Percentiles rank a stretch among this genome's conserved stretches.
Evolutionary conservation across 2,329 filamentous ascomycete genomes (phyloP).

Genomic region (Escovopsis weberi): DNA sequence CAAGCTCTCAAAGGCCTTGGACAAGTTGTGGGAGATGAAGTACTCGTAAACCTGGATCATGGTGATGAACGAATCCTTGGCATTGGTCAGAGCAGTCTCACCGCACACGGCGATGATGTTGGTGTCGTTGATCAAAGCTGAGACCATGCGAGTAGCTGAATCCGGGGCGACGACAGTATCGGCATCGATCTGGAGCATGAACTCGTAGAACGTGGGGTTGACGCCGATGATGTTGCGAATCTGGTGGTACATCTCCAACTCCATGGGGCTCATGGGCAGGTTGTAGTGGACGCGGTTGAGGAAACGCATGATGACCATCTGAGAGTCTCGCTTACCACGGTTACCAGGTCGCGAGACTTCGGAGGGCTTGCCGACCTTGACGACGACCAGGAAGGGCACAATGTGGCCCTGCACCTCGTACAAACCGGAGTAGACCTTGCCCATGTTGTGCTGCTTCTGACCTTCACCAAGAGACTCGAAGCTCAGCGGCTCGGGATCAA

Average conservation of each 20-base stretch:
- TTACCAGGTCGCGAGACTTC: slow-evolving; percentile 92
- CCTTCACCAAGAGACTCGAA: slow-evolving; percentile 95
- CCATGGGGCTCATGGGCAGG: slow-evolving; percentile 84
- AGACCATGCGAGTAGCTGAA: slow-evolving; percentile 81
- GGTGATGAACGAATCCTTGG: slow-evolving; percentile 83
- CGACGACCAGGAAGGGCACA: slow-evolving; percentile 89
- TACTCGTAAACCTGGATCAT: slow-evolving; percentile 99
- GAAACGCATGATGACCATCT: slow-evolving; percentile 98
- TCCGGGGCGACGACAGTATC: slow-evolving; percentile 89
- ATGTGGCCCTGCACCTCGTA: slow-evolving; percentile 98
- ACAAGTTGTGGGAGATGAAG: slow-evolving; percentile 95
- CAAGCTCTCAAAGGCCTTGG: slow-evolving; percentile 92
- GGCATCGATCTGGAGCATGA: slow-evolving; percentile 89
- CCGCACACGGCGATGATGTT: slow-evolving; percentile 88
- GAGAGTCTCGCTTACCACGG: slow-evolving; percentile 97
- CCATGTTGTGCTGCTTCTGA: slow-evolving; percentile 98
- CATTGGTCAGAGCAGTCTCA: slow-evolving; percentile 85
- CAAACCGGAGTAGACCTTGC: slow-evolving; percentile 91
- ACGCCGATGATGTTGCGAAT: slow-evolving; percentile 98
- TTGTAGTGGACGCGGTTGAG: slow-evolving; percentile 98
- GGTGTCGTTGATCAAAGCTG: slow-evolving; percentile 81
- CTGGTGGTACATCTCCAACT: slow-evolving; percentile 97
- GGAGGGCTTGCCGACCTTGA: slow-evolving; percentile 96
- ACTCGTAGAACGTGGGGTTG: slow-evolving; percentile 97
- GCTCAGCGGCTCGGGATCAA: slow-evolving; percentile 89